These are phyloP conservation scores for Chaetomium tenue DNA, from an alignment of 495 filamentous ascomycete species.

Conservation along the genomic window DNA sequence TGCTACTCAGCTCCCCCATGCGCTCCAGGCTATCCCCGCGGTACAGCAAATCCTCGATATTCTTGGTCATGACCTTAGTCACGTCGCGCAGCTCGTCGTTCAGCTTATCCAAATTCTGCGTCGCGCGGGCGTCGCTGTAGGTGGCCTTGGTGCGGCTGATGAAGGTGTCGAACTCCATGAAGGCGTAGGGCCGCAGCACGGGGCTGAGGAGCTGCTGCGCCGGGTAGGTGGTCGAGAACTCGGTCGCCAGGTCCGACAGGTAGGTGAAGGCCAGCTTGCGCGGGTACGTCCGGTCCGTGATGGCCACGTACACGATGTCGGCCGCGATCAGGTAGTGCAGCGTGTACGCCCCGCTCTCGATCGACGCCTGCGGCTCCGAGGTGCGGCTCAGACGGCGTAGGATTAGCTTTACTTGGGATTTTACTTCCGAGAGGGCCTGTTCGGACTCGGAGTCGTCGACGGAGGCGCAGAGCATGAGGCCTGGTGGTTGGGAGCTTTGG, in stretches of 20 bases:
- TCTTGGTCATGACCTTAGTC: conserved; percentile 99
- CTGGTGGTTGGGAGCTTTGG: conserved; percentile 44
- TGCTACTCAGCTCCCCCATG: conserved; percentile 90
- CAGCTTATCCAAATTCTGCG: conserved; percentile 80
- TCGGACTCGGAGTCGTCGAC: conserved; percentile 72
- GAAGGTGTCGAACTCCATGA: conserved; percentile 97
- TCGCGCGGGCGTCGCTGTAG: conserved; percentile 89
- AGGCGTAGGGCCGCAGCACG: conserved; percentile 84
- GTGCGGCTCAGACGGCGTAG: conserved; percentile 81
- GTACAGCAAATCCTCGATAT: conserved; percentile 97
- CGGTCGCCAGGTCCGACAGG: conserved; percentile 83
- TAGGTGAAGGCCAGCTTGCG: conserved; percentile 99
- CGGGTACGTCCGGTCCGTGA: conserved; percentile 90
- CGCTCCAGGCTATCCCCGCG: conserved; percentile 90
- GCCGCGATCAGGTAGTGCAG: conserved; percentile 85
- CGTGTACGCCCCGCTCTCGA: conserved; percentile 75
- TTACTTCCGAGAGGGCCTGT: conserved; percentile 78
- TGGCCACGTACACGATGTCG: conserved; percentile 84
- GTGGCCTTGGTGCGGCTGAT: conserved; percentile 89
- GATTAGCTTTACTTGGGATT: conserved; percentile 85
- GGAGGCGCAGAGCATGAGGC: conserved; percentile 90
- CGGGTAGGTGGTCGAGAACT: conserved; percentile 87
- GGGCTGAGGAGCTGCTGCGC: conserved; percentile 68
- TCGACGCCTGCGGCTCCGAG: conserved; percentile 84
- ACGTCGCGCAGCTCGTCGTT: conserved; percentile 97